These are phyloP conservation scores for Arabidopsis arenosa DNA, from an alignment of 345 rosid genomes.

Conservation along the genomic window DNA sequence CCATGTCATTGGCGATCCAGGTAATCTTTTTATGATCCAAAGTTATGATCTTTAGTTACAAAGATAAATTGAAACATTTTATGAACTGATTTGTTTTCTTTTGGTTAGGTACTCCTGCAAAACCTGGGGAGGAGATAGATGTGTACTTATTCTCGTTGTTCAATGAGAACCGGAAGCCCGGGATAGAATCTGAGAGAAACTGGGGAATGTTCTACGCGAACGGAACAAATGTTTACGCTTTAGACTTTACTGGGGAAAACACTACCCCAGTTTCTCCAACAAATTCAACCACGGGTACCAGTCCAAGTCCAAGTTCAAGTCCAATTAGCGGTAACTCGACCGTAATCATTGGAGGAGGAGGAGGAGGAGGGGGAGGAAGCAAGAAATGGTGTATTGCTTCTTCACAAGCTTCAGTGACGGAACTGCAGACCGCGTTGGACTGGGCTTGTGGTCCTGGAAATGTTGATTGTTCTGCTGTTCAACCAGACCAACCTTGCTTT, in stretches of 20 bases:
- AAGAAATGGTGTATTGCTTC: constrained; percentile 89
- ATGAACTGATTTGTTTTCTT: background rate
- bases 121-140: constrained; percentile 77
- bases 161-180: constrained; percentile 88
- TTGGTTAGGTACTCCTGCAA: constrained; percentile 71
- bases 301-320: constrained; percentile 52
- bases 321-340: constrained; percentile 32
- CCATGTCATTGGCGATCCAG: constrained; percentile 74
- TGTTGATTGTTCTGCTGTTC: constrained; percentile 92
- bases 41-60: constrained; percentile 4
- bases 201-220: constrained; percentile 91
- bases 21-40: constrained; percentile 33
- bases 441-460: constrained; percentile 96
- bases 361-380: constrained; percentile 32
- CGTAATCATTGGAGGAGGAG: constrained; percentile 34
- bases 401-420: constrained; percentile 63
- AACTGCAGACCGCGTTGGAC: constrained; percentile 76
- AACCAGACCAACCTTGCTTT: constrained; percentile 90
- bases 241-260: constrained; percentile 81
- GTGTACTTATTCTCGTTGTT: constrained; percentile 88
- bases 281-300: constrained; percentile 52
- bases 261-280: constrained; percentile 50
- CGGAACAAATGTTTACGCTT: constrained; percentile 70
- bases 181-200: constrained; percentile 85
- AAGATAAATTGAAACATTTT: background rate